These are phyloP conservation scores for Pharnaceum exiguum DNA, from an alignment of 148 eudicot genomes.

Conservation along the genomic window DNA sequence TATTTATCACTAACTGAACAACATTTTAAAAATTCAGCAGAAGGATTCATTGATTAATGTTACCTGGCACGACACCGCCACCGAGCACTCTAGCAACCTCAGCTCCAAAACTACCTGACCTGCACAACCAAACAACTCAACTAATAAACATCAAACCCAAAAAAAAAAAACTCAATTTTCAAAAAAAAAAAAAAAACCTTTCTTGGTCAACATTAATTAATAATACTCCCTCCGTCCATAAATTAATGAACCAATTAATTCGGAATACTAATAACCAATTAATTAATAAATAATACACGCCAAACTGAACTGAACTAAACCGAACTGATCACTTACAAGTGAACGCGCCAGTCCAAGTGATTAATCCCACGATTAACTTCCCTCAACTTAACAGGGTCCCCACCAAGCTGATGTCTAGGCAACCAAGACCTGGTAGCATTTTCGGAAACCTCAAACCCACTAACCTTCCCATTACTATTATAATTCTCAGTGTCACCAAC, in stretches of 20 bases:
- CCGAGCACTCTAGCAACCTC: constrained; percentile 94
- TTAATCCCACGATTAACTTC: constrained; percentile 65
- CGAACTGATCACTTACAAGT: constrained; percentile 87
- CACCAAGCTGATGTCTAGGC: constrained; percentile 30
- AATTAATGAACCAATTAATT: no score
- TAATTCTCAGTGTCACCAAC: constrained; percentile 25
- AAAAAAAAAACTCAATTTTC: background rate
- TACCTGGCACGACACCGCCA: constrained; percentile 96
- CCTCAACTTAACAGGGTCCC: constrained; percentile 60
- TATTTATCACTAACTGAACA: no score
- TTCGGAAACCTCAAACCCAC: constrained; percentile 58
- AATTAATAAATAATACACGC: no score
- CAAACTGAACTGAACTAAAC: no score
- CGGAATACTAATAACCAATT: no score
- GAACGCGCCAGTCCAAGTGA: constrained; percentile 66
- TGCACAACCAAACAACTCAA: constrained; percentile 17
- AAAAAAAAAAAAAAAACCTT: no score
- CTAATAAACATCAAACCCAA: background rate
- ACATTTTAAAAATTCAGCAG: no score
- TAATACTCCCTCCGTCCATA: no score
- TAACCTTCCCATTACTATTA: constrained; percentile 24
- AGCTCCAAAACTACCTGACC: constrained; percentile 67
- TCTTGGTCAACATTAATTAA: no score
- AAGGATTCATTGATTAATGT: no score
- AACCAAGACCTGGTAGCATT: constrained; percentile 60